Conservation (phyloP, 257 asterid species). For the Eustoma russellianum region DNA sequence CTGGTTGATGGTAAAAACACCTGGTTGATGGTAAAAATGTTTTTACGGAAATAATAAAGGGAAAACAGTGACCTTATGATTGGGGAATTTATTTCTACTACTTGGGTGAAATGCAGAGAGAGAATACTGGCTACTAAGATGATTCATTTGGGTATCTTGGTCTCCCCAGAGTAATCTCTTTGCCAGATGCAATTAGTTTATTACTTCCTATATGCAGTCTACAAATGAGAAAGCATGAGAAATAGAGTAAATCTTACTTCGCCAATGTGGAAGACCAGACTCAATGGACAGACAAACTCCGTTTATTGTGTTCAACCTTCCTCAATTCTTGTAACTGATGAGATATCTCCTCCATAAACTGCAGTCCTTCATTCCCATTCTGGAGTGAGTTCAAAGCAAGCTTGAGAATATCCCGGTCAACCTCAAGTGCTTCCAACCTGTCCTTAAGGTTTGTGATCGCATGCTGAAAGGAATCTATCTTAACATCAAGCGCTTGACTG, state of each 20-base stretch:
- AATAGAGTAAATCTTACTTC: conserved; percentile 2
- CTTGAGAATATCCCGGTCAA: conserved; percentile 31
- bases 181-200: neutral
- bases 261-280: conserved; percentile 1
- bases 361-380: conserved; percentile 39
- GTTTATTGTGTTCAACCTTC: conserved; percentile 17
- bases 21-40: too few relatives aligned
- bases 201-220: neutral
- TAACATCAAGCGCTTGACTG: conserved; percentile 14
- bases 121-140: too few relatives aligned
- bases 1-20: too few relatives aligned
- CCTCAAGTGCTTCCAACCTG: conserved; percentile 46
- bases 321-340: conserved; percentile 38
- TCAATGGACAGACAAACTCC: conserved; percentile 18
- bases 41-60: too few relatives aligned
- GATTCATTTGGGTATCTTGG: too few relatives aligned
- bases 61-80: too few relatives aligned
- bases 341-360: conserved; percentile 42
- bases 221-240: neutral
- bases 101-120: too few relatives aligned
- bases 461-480: conserved; percentile 18
- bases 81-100: too few relatives aligned
- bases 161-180: too few relatives aligned
- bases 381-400: conserved; percentile 31
- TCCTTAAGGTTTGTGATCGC: conserved; percentile 30